Evolutionary conservation across 805 yeast species (phyloP).

Genomic region (Nakazawaea populi): DNA sequence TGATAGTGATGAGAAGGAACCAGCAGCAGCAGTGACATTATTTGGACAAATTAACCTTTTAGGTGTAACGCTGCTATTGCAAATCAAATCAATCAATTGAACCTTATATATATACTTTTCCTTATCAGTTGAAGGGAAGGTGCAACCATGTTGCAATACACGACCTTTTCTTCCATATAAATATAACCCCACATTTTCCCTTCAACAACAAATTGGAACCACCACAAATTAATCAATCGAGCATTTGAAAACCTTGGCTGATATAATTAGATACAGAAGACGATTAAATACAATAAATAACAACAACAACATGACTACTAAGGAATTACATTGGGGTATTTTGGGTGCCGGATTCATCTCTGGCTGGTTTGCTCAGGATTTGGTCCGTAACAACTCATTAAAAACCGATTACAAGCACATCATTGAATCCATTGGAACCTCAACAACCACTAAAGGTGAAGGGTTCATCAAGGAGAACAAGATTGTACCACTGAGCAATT

Average conservation of each 20-base stretch:
- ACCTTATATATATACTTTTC: too few species aligned
- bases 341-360: slow-evolving; percentile 46
- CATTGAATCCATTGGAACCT: slow-evolving; percentile 33
- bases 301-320: not conserved
- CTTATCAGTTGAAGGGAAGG: not conserved
- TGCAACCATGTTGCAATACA: not conserved
- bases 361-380: slow-evolving; percentile 35
- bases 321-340: slow-evolving; percentile 36
- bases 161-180: not conserved
- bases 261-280: too few species aligned
- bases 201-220: not conserved
- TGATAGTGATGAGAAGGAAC: slow-evolving; percentile 11
- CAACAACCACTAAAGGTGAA: slow-evolving; percentile 29
- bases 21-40: not conserved
- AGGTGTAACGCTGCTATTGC: too few species aligned
- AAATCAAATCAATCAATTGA: too few species aligned
- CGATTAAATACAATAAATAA: too few species aligned
- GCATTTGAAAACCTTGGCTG: too few species aligned
- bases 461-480: slow-evolving; percentile 22
- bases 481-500: slow-evolving; percentile 11
- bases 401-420: slow-evolving; percentile 25
- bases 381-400: slow-evolving; percentile 19
- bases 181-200: not conserved
- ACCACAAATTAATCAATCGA: not conserved
- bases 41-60: too few species aligned